Conservation (phyloP, 768 basidiomycete genomes). For the Phaeotremella skinneri region DNA sequence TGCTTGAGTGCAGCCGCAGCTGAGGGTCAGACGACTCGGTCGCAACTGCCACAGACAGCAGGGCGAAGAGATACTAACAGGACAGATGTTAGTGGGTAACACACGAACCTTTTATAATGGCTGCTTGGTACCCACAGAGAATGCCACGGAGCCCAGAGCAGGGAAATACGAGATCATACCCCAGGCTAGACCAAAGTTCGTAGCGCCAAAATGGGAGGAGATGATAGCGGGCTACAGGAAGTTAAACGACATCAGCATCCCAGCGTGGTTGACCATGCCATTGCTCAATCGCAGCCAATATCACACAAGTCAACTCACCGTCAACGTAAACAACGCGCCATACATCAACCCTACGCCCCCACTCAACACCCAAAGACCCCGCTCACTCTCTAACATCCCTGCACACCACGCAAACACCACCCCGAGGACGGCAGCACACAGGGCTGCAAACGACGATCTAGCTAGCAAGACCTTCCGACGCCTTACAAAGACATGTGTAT, state of each 20-base stretch:
- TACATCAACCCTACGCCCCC: slow-evolving; percentile 46
- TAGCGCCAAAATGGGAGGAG: slow-evolving; percentile 49
- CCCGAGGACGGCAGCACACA: slow-evolving; percentile 32
- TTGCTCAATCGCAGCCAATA: neutral
- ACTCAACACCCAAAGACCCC: slow-evolving; percentile 45
- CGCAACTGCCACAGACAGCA: slow-evolving; percentile 27
- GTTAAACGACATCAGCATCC: slow-evolving; percentile 15
- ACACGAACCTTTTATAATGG: neutral
- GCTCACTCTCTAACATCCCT: slow-evolving; percentile 29
- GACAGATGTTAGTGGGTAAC: neutral
- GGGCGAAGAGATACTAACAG: slow-evolving; percentile 46
- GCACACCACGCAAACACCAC: slow-evolving; percentile 42
- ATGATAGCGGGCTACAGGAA: slow-evolving; percentile 44
- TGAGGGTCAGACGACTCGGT: slow-evolving; percentile 5
- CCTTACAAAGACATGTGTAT: slow-evolving; percentile 33
- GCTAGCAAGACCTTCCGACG: slow-evolving; percentile 20
- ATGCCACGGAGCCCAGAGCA: slow-evolving; percentile 45
- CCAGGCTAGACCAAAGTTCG: slow-evolving; percentile 51
- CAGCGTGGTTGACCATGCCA: neutral
- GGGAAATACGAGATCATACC: slow-evolving; percentile 51
- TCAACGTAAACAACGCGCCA: slow-evolving; percentile 48
- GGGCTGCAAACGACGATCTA: slow-evolving; percentile 41
- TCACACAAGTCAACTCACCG: slow-evolving; percentile 29
- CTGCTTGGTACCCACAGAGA: slow-evolving; percentile 35
- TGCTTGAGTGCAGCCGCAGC: neutral